These are phyloP conservation scores for Pulveroboletus ravenelii DNA, from an alignment of 768 basidiomycete species.

Conservation along the genomic window DNA sequence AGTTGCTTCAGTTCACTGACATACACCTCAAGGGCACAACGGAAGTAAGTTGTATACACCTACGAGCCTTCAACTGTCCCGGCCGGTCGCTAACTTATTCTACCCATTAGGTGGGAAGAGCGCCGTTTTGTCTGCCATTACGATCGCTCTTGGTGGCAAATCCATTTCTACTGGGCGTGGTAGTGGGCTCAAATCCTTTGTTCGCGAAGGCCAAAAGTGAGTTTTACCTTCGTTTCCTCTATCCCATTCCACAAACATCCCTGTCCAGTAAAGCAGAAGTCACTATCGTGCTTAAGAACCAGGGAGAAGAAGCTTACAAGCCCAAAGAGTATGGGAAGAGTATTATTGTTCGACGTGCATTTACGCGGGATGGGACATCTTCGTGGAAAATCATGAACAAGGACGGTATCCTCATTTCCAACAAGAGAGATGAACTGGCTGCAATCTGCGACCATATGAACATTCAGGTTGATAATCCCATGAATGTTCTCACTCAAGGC, in stretches of 20 bases:
- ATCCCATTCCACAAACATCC: constrained; percentile 36
- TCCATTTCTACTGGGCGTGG: constrained; percentile 89
- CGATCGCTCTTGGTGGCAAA: constrained; percentile 91
- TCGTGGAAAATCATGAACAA: constrained; percentile 79
- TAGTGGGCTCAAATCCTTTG: constrained; percentile 76
- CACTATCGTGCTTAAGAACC: constrained; percentile 79
- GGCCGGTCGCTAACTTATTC: background rate
- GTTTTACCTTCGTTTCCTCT: constrained; percentile 12
- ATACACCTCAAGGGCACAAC: constrained; percentile 62
- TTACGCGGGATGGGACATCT: constrained; percentile 70
- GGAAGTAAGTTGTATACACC: constrained; percentile 62
- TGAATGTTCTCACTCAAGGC: constrained; percentile 92
- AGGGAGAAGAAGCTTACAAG: constrained; percentile 85
- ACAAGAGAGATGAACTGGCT: constrained; percentile 78
- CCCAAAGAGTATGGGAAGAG: constrained; percentile 80
- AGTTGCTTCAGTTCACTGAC: constrained; percentile 2
- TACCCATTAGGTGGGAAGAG: constrained; percentile 78
- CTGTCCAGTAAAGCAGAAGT: constrained; percentile 50
- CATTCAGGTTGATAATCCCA: constrained; percentile 93
- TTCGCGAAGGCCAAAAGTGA: constrained; percentile 78
- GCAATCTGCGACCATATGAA: constrained; percentile 94
- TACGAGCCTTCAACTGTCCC: background rate
- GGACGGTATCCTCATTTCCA: constrained; percentile 62
- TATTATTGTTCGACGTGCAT: constrained; percentile 78
- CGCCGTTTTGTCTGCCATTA: constrained; percentile 88